These are phyloP conservation scores for Ustanciosporium gigantosporum DNA, from an alignment of 1,284 basidiomycete species.

Conservation along the genomic window DNA sequence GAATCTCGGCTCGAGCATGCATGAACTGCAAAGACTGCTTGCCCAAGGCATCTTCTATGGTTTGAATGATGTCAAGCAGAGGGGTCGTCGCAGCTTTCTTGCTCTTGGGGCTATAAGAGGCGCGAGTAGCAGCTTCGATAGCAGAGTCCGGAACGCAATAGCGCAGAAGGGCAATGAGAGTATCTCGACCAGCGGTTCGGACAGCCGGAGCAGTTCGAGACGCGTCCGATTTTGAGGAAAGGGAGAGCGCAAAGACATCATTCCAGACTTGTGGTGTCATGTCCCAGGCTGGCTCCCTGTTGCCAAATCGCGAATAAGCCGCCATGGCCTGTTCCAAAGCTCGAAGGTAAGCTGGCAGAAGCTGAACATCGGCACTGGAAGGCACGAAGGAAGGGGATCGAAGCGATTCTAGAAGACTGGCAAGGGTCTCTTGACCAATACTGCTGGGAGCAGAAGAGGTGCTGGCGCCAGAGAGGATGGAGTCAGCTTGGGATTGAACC, in stretches of 20 bases:
- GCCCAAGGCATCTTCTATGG: slow-evolving; percentile 52
- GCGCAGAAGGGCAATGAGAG: slow-evolving; percentile 47
- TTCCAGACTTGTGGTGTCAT: slow-evolving; percentile 44
- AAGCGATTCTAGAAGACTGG: slow-evolving; percentile 42
- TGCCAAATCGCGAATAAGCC: slow-evolving; percentile 48
- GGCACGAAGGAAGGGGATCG: slow-evolving; percentile 41
- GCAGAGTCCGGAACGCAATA: slow-evolving; percentile 55
- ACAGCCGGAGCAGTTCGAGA: slow-evolving; percentile 46
- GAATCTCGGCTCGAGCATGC: slow-evolving; percentile 51
- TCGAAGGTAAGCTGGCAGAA: slow-evolving; percentile 54
- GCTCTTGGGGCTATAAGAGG: slow-evolving; percentile 14
- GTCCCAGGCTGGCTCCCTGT: slow-evolving; percentile 39
- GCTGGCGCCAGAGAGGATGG: slow-evolving; percentile 18
- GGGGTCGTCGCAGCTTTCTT: slow-evolving; percentile 21
- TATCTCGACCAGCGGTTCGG: slow-evolving; percentile 45
- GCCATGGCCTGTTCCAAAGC: slow-evolving; percentile 55
- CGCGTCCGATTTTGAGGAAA: slow-evolving; percentile 53
- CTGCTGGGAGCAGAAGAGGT: slow-evolving; percentile 21
- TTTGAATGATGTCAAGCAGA: slow-evolving; percentile 41
- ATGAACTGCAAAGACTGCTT: slow-evolving; percentile 52
- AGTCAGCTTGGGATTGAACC: slow-evolving; percentile 10
- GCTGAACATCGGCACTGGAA: slow-evolving; percentile 48
- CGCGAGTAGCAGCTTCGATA: slow-evolving; percentile 34
- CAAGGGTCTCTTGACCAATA: slow-evolving; percentile 23
- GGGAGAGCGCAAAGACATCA: slow-evolving; percentile 36